Evolutionary conservation across 1,139 yeast species (phyloP), one percentile per base, ranked within the genome.

Genomic region (Kodamaea ohmeri): DNA sequence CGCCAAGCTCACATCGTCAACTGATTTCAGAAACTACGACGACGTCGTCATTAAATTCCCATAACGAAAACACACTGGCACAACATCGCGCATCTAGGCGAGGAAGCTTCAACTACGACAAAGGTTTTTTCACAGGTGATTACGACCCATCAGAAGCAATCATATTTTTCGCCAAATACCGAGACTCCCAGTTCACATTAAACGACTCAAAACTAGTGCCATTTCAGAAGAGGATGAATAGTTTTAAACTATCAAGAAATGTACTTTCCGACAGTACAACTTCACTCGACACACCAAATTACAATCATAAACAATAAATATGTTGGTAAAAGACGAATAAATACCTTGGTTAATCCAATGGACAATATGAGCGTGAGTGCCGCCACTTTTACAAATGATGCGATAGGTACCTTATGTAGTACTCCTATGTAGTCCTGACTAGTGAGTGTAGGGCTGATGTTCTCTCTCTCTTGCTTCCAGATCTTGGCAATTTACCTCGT

Each of bases 81-180:
- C 34, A 31, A 12, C 21, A 22, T 11, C 33, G 15, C 12, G 11
- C 34, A 2, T 38, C 12, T 36, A 37, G 21, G 40, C 41, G 20
- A 6, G 46, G 44, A 14, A 42, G 42, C 3, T 59, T 63, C 32
- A 44, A 58, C 36, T 58, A 51, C 33, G 45, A 49, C 2, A 38
- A 45, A 5, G 68, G 68, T 5, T 39, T 60, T 9, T 53, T 47
- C 29, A 40, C 46, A 7, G 42, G 47, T n/a, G 71, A 65, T 37
- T 65, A 52, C 36, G 49, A 63, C 42, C 61, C 67, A 0, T 36
- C 43, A 3, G 38, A 41, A 16, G 44, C 61, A n/a, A 44, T 64
- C 6, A 42, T 45, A 4, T 41, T 43, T 24, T 54, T 52, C 32
- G 43, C 47, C 7, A 40, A 43, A 44, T 40, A 45, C 43, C 20